Base-by-base conservation (phyloP, 805 yeast species). In the Yarrowia sp. region DNA sequence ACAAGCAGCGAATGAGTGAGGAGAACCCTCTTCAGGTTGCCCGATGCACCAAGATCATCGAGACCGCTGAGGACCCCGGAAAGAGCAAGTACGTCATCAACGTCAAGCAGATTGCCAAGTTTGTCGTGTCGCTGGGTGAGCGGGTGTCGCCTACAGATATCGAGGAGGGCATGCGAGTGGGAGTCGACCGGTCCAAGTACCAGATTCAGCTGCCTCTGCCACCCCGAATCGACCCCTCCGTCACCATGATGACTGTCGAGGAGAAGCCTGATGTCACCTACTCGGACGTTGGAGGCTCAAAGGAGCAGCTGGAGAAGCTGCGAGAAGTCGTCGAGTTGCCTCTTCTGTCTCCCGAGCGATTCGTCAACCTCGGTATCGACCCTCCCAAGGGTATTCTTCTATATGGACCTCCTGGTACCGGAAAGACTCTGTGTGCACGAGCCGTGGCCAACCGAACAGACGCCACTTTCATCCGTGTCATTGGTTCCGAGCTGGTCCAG, bases 181-280 rank as follows among this genome's bases (percentile, higher is more conserved):
- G 99, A 73, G 99, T 95, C 65, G 99, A 96, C 76, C 86, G 99
- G 77, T 92, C 90, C 72, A 93, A 93, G 78, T 95, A 95, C 78
- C 96, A 92, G 76, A 96, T 95, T 74, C 97, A 93, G 81, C 82
- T 95, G 72, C 99, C 99, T 32, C 82, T 95, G 69, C 99, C 99
- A 11, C 99, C 99, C 65, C 83, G 96, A 73, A 95, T 95, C 74
- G 99, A 95, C 76, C 98, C 99, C 14, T 84, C 92, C 41, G 99
- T 95, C 64, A 95, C 99, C 7, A 95, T 95, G 99, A 95, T 95
- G 99, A 93, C 98, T 1, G 99, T 95, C 54, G 99, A 95, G 77
- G 99, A 95, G 78, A 95, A 95, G 77, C 99, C 64, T 14, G 99
- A 95, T 78, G 98, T 95, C 40, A 95, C 99, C 1, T 95, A 95